These are phyloP conservation scores for Thelonectria discophora DNA, from an alignment of 2,329 filamentous ascomycete species.

Conservation along the genomic window DNA sequence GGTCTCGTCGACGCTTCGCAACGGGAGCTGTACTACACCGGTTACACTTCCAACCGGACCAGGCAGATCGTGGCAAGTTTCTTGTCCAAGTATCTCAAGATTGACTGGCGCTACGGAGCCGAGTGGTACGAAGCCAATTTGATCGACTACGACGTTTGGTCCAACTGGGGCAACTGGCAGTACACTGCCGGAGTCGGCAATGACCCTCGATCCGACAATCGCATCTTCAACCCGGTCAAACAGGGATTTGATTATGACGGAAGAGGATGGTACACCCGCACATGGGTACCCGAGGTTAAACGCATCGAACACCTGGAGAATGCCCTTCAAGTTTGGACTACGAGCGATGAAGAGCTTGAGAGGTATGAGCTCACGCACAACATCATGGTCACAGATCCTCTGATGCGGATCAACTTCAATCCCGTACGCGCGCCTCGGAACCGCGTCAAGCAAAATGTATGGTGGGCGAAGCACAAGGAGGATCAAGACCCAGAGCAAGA, in stretches of 20 bases:
- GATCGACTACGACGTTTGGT: constrained; percentile 78
- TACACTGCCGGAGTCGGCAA: constrained; percentile 84
- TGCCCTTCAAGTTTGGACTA: constrained; percentile 76
- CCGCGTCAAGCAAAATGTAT: constrained; percentile 36
- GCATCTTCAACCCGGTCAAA: constrained; percentile 86
- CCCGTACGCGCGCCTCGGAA: constrained; percentile 59
- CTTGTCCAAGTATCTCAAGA: constrained; percentile 74
- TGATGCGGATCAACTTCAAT: constrained; percentile 71
- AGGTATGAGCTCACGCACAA: constrained; percentile 64
- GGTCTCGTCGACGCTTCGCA: constrained; percentile 81
- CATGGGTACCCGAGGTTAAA: constrained; percentile 76
- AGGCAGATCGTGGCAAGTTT: constrained; percentile 82
- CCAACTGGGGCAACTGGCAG: constrained; percentile 86
- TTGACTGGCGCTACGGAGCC: constrained; percentile 83
- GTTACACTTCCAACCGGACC: constrained; percentile 80
- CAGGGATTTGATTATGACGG: constrained; percentile 81
- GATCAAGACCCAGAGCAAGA: no score
- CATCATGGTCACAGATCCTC: constrained; percentile 72
- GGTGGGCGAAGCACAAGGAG: constrained; percentile 11
- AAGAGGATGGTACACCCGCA: constrained; percentile 73
- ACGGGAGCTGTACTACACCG: constrained; percentile 77
- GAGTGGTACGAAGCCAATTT: constrained; percentile 84
- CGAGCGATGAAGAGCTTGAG: constrained; percentile 66
- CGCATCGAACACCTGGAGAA: constrained; percentile 62
- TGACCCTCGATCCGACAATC: constrained; percentile 74